phyloP scores from a whole-genome alignment of 306 rosid genomes.

The Lotus japonicus region DNA sequence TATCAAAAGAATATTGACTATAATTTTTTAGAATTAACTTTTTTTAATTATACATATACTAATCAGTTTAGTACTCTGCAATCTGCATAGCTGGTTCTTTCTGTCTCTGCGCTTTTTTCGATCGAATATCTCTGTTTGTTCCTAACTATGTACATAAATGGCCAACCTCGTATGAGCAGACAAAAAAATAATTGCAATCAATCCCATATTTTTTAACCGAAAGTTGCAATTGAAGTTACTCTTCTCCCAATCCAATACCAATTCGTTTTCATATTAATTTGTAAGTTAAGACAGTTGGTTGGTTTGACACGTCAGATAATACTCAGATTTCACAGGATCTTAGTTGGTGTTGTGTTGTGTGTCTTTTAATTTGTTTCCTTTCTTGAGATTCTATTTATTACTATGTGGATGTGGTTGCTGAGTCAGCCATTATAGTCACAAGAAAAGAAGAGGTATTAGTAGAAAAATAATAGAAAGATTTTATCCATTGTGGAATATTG shows the following conservation, averaged over 20 bases:
- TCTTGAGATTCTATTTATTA: background rate
- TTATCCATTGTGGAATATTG: background rate
- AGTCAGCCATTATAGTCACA: conserved; percentile 16
- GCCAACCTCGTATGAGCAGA: conserved; percentile 24
- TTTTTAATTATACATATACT: too few relatives aligned
- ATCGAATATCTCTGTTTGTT: background rate
- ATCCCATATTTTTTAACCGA: too few relatives aligned
- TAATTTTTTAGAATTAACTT: too few relatives aligned
- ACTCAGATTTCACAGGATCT: background rate
- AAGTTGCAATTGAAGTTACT: too few relatives aligned
- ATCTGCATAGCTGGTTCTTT: background rate
- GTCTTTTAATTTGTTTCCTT: background rate
- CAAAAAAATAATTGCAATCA: background rate
- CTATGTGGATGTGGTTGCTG: conserved; percentile 19
- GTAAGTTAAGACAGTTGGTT: too few relatives aligned
- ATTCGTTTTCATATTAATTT: too few relatives aligned
- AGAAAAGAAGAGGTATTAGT: background rate
- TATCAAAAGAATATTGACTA: too few relatives aligned
- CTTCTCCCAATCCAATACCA: too few relatives aligned
- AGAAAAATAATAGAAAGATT: background rate
- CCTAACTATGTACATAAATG: too few relatives aligned
- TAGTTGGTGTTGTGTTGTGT: background rate
- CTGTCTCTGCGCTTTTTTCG: background rate
- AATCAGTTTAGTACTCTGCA: background rate
- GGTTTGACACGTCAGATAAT: conserved; percentile 26